Percentiles rank a stretch among this genome's conserved stretches.
Evolutionary conservation across 331 rosid genomes (phyloP).

Genomic region (Acacia pycnantha): DNA sequence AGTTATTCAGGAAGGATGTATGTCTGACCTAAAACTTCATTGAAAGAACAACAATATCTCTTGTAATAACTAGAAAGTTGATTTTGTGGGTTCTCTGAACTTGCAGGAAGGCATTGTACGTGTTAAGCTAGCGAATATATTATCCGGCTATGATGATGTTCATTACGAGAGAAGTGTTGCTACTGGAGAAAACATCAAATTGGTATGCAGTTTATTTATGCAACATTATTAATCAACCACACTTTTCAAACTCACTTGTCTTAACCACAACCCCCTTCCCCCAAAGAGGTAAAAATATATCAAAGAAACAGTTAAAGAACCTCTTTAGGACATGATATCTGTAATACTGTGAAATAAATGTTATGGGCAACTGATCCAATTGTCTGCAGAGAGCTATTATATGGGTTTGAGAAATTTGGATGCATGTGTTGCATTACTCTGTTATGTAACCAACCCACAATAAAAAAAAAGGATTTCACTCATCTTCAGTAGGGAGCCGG

Average conservation of each 20-base stretch:
- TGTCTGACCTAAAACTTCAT: constrained; percentile 32
- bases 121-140: constrained; percentile 73
- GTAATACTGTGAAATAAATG: neutral
- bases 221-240: neutral
- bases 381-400: neutral
- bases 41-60: constrained; percentile 21
- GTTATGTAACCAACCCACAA: neutral
- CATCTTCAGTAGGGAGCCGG: neutral
- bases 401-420: neutral
- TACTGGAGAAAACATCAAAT: constrained; percentile 71
- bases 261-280: neutral
- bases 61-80: constrained; percentile 20
- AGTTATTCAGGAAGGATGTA: constrained; percentile 87
- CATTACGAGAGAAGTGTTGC: constrained; percentile 89
- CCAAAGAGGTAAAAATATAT: neutral
- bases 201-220: constrained; percentile 51
- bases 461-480: neutral
- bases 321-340: neutral
- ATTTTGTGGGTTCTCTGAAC: constrained; percentile 30
- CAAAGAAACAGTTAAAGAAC: neutral
- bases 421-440: neutral
- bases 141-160: constrained; percentile 72
- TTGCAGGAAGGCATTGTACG: constrained; percentile 93
- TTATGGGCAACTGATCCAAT: neutral
- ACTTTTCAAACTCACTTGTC: neutral